Percentiles rank a stretch among this genome's conserved stretches.
Conservation (phyloP, 108 stramenopile species). For the Asterionellopsis glacialis region DNA sequence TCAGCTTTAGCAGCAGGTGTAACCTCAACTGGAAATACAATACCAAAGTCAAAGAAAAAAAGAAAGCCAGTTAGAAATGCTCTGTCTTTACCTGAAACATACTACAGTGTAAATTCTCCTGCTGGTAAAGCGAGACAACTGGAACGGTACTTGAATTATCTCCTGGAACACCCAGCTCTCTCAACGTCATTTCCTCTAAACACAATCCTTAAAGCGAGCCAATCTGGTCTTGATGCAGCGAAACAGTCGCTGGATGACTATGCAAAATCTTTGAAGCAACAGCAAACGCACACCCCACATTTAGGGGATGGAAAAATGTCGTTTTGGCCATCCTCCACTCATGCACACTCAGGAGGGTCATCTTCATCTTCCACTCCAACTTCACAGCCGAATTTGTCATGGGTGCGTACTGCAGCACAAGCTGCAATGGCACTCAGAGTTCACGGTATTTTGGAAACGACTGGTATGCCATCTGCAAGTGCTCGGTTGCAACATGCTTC, state of each 20-base stretch:
- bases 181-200: constrained; percentile 82
- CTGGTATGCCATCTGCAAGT: constrained; percentile 75
- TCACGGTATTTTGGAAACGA: constrained; percentile 84
- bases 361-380: constrained; percentile 15
- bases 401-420: constrained; percentile 86
- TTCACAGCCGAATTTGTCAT: constrained; percentile 40
- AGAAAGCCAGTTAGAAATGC: constrained; percentile 2
- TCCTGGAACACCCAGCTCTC: constrained; percentile 75
- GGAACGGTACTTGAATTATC: constrained; percentile 79
- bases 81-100: constrained; percentile 27
- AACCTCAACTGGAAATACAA: constrained; percentile 1
- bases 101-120: constrained; percentile 56
- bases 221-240: constrained; percentile 82
- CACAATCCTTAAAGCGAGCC: constrained; percentile 74
- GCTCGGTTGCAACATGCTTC: constrained; percentile 85
- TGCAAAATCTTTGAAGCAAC: constrained; percentile 32
- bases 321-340: constrained; percentile 16
- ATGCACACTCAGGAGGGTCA: constrained; percentile 2
- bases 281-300: constrained; percentile 33
- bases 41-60: constrained; percentile 3
- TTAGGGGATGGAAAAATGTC: constrained; percentile 34
- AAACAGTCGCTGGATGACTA: constrained; percentile 69
- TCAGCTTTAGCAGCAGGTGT: background rate
- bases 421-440: constrained; percentile 80
- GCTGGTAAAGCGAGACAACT: constrained; percentile 39